phyloP scores from a whole-genome alignment of 805 yeast species.

The Ogataea thermomethanolica region DNA sequence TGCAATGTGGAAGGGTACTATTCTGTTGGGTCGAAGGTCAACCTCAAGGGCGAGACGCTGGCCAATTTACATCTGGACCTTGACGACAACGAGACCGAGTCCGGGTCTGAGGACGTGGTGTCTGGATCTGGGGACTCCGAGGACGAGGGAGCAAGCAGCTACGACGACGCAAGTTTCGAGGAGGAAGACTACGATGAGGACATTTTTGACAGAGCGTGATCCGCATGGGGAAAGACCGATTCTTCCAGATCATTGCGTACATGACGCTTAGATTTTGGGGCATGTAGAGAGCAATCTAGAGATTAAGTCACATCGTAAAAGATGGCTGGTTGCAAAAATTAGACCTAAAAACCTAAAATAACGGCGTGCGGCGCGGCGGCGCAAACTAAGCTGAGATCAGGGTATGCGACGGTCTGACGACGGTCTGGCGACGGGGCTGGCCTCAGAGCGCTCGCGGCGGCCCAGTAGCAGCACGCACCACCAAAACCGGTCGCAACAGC shows the following conservation, averaged over 20 bases:
- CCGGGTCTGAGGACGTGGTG: constrained; percentile 29
- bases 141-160: constrained; percentile 44
- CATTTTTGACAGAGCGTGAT: constrained; percentile 32
- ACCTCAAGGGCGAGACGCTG: constrained; percentile 39
- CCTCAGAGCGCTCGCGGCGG: not conserved
- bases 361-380: constrained; percentile 6
- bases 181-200: constrained; percentile 44
- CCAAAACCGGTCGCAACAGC: too few relatives aligned
- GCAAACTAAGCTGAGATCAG: too few relatives aligned
- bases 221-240: not conserved
- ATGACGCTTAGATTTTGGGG: too few relatives aligned
- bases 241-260: not conserved
- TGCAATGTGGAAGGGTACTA: constrained; percentile 86
- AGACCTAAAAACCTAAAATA: not conserved
- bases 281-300: too few relatives aligned
- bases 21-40: constrained; percentile 54
- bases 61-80: constrained; percentile 35
- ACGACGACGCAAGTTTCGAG: constrained; percentile 62
- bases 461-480: not conserved
- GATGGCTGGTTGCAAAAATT: constrained; percentile 9
- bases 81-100: constrained; percentile 21
- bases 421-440: too few relatives aligned
- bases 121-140: constrained; percentile 42
- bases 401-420: too few relatives aligned
- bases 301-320: not conserved